A percentile compares a stretch with the other conserved stretches of the same genome.
phyloP scores from a whole-genome alignment of 805 yeast species.

The Danielozyma ontarioensis region DNA sequence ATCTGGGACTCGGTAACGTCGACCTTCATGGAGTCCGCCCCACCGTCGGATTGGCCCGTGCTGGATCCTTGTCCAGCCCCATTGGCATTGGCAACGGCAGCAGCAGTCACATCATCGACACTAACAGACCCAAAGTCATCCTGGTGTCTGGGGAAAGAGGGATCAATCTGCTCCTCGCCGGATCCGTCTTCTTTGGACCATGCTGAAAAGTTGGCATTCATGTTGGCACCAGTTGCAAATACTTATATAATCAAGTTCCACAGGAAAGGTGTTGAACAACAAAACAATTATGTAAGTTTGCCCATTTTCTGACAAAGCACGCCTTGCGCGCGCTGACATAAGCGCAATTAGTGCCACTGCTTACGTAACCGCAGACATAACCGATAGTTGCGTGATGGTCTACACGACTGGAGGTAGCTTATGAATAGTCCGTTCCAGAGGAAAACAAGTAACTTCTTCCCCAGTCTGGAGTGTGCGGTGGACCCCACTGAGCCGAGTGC shows the following conservation, averaged over 20 bases:
- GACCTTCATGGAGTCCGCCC: background rate
- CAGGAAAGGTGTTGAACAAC: background rate
- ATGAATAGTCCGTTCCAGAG: background rate
- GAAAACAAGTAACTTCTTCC: constrained; percentile 5
- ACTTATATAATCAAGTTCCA: background rate
- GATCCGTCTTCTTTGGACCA: constrained; percentile 19
- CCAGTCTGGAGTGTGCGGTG: background rate
- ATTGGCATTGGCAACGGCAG: constrained; percentile 19
- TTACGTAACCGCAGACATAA: background rate
- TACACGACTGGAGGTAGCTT: background rate
- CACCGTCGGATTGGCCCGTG: background rate
- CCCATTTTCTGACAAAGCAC: constrained; percentile 12
- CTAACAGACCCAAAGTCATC: constrained; percentile 18
- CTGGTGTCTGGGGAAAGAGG: constrained; percentile 23
- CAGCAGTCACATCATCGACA: constrained; percentile 15
- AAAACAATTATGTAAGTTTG: constrained; percentile 7
- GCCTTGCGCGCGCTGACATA: background rate
- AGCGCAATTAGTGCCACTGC: background rate
- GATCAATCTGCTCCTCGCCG: constrained; percentile 24
- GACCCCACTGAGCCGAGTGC: background rate
- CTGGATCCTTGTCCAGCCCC: no score
- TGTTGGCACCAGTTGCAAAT: no score
- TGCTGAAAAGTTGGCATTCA: constrained; percentile 18
- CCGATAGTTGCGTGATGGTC: no score
- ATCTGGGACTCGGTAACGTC: background rate